phyloP scores from a whole-genome alignment of 2,329 filamentous ascomycete genomes.

The Paradendryphiella salina region DNA sequence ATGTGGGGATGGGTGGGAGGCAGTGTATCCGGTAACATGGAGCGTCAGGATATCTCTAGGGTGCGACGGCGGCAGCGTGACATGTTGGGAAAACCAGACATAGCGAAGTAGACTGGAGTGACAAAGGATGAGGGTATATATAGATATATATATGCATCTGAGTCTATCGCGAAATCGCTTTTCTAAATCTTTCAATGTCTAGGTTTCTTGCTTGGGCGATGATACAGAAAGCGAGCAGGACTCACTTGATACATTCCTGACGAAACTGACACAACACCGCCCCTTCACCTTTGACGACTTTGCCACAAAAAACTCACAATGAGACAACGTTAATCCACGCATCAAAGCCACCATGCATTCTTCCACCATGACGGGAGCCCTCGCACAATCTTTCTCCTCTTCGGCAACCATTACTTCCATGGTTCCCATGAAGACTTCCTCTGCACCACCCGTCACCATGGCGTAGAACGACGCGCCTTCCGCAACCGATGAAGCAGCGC shows the following conservation, averaged over 20 bases:
- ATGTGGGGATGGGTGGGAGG: background rate
- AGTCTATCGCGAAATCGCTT: background rate
- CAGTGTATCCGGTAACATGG: conserved; percentile 6
- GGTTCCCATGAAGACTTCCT: conserved; percentile 13
- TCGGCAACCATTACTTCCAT: conserved; percentile 11
- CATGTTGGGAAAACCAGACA: background rate
- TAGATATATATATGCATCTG: background rate
- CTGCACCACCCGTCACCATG: conserved; percentile 21
- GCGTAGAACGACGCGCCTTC: conserved; percentile 18
- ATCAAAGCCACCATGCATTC: conserved; percentile 6
- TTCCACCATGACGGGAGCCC: conserved; percentile 7
- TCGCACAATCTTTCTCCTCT: conserved; percentile 9
- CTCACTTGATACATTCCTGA: conserved; percentile 20
- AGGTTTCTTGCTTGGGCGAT: conserved; percentile 9
- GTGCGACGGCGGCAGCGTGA: conserved; percentile 2
- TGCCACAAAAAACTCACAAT: too few relatives aligned
- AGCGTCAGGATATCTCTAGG: conserved; percentile 7
- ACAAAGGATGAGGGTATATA: too few relatives aligned
- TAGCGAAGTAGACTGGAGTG: background rate
- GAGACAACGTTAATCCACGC: too few relatives aligned
- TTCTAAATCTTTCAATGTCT: background rate
- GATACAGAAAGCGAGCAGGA: conserved; percentile 18
- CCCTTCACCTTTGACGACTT: too few relatives aligned
- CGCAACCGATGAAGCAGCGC: background rate
- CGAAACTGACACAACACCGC: too few relatives aligned